These are phyloP conservation scores for Ceratocystis eucalypticola DNA, from an alignment of 2,329 filamentous ascomycete genomes.

Conservation along the genomic window DNA sequence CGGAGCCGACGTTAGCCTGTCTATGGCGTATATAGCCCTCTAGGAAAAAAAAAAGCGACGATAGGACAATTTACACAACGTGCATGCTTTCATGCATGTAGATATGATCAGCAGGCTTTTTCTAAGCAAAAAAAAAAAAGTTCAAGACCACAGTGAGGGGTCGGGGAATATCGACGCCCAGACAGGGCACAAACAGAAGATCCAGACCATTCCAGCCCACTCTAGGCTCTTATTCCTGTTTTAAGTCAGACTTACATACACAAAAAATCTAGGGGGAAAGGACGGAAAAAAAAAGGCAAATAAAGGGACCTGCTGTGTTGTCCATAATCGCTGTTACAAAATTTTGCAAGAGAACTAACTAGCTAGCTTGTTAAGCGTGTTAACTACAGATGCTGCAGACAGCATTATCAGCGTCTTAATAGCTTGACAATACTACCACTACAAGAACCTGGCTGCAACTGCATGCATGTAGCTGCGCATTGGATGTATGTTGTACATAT, in stretches of 20 bases:
- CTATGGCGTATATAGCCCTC: neutral
- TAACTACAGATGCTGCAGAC: too few relatives aligned
- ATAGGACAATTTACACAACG: neutral
- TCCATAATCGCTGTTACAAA: too few relatives aligned
- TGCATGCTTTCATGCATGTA: neutral
- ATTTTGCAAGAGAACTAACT: too few relatives aligned
- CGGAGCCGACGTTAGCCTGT: neutral
- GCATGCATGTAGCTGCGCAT: too few relatives aligned
- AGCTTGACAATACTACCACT: too few relatives aligned
- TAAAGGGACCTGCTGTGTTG: too few relatives aligned
- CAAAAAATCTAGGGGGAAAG: too few relatives aligned
- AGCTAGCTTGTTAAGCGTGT: too few relatives aligned
- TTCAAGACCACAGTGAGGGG: neutral
- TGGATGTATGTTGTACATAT: neutral
- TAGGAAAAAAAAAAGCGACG: neutral
- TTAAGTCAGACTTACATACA: too few relatives aligned
- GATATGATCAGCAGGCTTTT: neutral
- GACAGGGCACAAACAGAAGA: neutral
- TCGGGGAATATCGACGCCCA: neutral
- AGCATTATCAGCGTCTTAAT: too few relatives aligned
- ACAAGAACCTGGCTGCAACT: too few relatives aligned
- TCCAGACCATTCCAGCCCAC: conserved; percentile 1
- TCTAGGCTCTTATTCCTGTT: neutral
- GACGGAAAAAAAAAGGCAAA: too few relatives aligned
- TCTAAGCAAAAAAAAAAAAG: neutral